Evolutionary conservation across 2,329 filamentous ascomycete genomes (phyloP).

Genomic region (Colletotrichum cordylinicola): DNA sequence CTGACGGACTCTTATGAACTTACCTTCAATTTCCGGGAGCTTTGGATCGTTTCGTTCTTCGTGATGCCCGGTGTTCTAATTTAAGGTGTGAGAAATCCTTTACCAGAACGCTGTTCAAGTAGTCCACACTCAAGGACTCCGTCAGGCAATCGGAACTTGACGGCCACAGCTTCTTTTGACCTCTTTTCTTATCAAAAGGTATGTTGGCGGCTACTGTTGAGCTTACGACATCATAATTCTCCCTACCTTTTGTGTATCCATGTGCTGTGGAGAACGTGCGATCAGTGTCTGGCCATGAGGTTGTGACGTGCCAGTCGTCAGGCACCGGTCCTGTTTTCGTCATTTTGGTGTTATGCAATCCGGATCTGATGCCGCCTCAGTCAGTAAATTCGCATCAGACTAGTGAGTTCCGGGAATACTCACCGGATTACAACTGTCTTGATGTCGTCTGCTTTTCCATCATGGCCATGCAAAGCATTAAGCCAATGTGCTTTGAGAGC

Average conservation of each 20-base stretch:
- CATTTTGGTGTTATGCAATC: not conserved
- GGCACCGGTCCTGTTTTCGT: not conserved
- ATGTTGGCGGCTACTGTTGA: not conserved
- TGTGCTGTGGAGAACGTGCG: not conserved
- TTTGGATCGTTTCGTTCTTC: no score
- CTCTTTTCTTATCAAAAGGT: not conserved
- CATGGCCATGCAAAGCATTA: not conserved
- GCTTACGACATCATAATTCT: not conserved
- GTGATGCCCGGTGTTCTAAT: no score
- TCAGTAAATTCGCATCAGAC: no score
- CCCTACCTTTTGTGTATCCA: not conserved
- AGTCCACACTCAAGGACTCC: not conserved
- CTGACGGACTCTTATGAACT: no score
- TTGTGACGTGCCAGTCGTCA: not conserved
- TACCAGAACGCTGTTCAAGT: not conserved
- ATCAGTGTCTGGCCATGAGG: not conserved
- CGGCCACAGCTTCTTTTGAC: accelerated
- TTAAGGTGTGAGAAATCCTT: not conserved
- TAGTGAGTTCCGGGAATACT: no score
- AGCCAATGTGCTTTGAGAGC: not conserved
- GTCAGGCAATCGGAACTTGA: accelerated
- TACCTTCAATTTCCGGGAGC: no score
- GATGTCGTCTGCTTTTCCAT: not conserved
- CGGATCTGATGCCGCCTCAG: not conserved
- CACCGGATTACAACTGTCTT: not conserved